Percentiles rank a stretch among this genome's conserved stretches.
Evolutionary conservation across 495 filamentous ascomycete species (phyloP).

Genomic region (Venustampulla echinocandica): DNA sequence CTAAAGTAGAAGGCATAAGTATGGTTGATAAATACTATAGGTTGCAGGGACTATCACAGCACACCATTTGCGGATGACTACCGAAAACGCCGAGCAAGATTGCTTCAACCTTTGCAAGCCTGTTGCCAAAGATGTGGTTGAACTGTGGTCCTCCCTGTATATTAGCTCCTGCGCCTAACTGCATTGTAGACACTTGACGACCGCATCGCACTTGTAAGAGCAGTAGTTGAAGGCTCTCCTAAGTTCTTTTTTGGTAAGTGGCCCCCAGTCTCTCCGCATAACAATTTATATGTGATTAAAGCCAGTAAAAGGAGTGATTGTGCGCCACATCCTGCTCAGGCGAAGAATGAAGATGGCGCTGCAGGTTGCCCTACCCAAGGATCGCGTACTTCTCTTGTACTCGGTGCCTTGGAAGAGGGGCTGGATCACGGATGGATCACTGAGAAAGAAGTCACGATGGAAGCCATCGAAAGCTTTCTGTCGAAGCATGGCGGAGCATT

Average conservation of each 20-base stretch:
- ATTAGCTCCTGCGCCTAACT: too few relatives aligned
- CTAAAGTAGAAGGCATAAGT: too few relatives aligned
- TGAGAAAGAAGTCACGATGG: constrained; percentile 58
- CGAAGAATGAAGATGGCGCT: constrained; percentile 61
- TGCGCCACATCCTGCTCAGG: constrained; percentile 67
- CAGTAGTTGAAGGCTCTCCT: constrained; percentile 45
- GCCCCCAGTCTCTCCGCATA: too few relatives aligned
- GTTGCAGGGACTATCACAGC: constrained; percentile 55
- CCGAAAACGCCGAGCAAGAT: constrained; percentile 53
- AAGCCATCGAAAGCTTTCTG: constrained; percentile 64
- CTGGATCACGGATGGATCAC: constrained; percentile 55
- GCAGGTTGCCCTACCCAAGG: constrained; percentile 88
- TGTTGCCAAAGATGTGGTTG: constrained; percentile 51
- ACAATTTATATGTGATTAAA: too few relatives aligned
- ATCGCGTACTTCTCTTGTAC: constrained; percentile 63
- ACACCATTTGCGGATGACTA: constrained; percentile 62
- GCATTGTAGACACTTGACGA: too few relatives aligned
- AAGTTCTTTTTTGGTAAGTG: constrained; percentile 61
- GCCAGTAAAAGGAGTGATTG: too few relatives aligned
- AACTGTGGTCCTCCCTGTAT: too few relatives aligned
- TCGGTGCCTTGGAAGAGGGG: constrained; percentile 65
- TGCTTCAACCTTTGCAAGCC: constrained; percentile 70
- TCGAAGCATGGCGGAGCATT: constrained; percentile 64
- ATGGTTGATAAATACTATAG: too few relatives aligned
- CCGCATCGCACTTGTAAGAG: constrained; percentile 54